Conservation (phyloP, 441 rosid species). For the Cnidoscolus chayamansa region DNA sequence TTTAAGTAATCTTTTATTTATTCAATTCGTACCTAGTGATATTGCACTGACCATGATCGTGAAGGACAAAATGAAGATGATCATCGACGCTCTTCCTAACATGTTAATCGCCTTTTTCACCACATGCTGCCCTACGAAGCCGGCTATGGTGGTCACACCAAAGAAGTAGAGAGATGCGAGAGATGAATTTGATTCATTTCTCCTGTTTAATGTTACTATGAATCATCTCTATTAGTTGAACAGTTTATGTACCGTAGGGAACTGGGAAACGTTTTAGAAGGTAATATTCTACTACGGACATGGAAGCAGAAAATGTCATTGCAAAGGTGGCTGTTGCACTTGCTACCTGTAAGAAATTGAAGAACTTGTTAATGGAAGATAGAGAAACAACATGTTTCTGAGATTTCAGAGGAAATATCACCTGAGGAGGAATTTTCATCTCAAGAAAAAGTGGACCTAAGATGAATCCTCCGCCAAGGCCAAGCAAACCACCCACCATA, state of each 20-base stretch:
- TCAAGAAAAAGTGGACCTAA: slow-evolving; percentile 59
- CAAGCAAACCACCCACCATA: slow-evolving; percentile 56
- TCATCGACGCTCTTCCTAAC: slow-evolving; percentile 58
- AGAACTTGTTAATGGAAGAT: not conserved
- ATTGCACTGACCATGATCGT: slow-evolving; percentile 55
- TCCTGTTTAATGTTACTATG: too few species aligned
- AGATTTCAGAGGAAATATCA: slow-evolving; percentile 3
- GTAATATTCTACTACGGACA: slow-evolving; percentile 54
- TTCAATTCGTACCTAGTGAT: slow-evolving; percentile 37
- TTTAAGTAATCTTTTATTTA: too few species aligned
- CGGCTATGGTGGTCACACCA: slow-evolving; percentile 47
- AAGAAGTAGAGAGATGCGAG: slow-evolving; percentile 45
- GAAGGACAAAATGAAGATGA: slow-evolving; percentile 55
- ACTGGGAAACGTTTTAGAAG: slow-evolving; percentile 59
- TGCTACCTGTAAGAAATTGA: slow-evolving; percentile 39
- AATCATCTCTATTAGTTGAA: too few species aligned
- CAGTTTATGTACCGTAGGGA: slow-evolving; percentile 33
- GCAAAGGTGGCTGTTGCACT: slow-evolving; percentile 64
- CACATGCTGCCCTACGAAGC: slow-evolving; percentile 49
- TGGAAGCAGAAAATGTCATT: slow-evolving; percentile 60
- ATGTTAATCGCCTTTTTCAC: slow-evolving; percentile 44
- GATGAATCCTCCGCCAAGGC: slow-evolving; percentile 70
- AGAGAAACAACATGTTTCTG: too few species aligned
- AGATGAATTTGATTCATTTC: too few species aligned
- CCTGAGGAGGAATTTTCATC: slow-evolving; percentile 71